These are phyloP conservation scores for Cryptosporidium meleagridis DNA, from an alignment of 169 alveolate genomes.

Conservation along the genomic window DNA sequence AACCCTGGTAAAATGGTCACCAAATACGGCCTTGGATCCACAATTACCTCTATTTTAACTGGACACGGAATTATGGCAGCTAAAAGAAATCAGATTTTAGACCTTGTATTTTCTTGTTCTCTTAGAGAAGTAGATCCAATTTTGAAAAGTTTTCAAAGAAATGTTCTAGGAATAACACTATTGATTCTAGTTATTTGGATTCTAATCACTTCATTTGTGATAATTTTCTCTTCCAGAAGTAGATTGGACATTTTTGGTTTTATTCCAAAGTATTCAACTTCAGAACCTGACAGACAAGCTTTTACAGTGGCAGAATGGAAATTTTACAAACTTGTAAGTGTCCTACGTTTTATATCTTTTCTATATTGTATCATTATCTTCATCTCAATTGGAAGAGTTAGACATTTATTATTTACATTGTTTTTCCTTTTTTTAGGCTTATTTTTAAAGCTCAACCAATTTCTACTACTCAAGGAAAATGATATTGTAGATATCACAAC, in stretches of 20 bases:
- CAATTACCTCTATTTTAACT: slow-evolving; percentile 3
- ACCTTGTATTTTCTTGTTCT: slow-evolving; percentile 64
- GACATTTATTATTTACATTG: slow-evolving; percentile 41
- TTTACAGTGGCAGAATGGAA: slow-evolving; percentile 56
- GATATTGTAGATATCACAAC: slow-evolving; percentile 60
- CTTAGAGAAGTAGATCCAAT: slow-evolving; percentile 57
- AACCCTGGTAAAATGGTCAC: slow-evolving; percentile 23
- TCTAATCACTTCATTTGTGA: slow-evolving; percentile 36
- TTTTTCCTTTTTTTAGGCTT: slow-evolving; percentile 31
- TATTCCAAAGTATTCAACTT: slow-evolving; percentile 21
- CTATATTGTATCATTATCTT: slow-evolving; percentile 44
- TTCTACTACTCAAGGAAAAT: slow-evolving; percentile 36
- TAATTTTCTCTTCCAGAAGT: slow-evolving; percentile 55
- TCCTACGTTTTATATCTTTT: slow-evolving; percentile 37
- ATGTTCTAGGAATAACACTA: slow-evolving; percentile 10
- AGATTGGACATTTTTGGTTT: slow-evolving; percentile 47
- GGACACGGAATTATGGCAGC: slow-evolving; percentile 23
- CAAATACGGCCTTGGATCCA: slow-evolving; percentile 31
- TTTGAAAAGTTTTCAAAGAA: slow-evolving; percentile 31
- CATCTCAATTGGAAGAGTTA: slow-evolving; percentile 51
- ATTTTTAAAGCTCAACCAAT: slow-evolving; percentile 26
- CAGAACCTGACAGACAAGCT: slow-evolving; percentile 24
- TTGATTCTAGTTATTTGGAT: slow-evolving; percentile 42
- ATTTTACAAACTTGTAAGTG: slow-evolving; percentile 24
- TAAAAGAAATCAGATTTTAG: slow-evolving; percentile 60